These are phyloP conservation scores for Paratinospora sagittata DNA, from an alignment of 164 flowering plant species.

Conservation along the genomic window DNA sequence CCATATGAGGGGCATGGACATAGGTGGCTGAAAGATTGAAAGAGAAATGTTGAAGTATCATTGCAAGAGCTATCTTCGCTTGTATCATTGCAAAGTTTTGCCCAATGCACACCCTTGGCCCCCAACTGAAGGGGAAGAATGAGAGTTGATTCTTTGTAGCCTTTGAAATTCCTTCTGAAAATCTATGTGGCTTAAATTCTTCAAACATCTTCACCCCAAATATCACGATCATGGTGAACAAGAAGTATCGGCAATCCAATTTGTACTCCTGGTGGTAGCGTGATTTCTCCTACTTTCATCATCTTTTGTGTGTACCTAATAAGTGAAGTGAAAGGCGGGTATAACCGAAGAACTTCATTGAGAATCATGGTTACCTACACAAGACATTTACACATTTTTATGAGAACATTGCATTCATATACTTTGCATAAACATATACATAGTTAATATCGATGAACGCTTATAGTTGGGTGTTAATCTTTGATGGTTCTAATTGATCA, in stretches of 20 bases:
- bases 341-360: neutral
- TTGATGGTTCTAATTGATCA: too few relatives aligned
- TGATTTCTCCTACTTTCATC: neutral
- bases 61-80: constrained; percentile 14
- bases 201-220: neutral
- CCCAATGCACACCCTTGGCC: constrained; percentile 7
- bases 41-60: constrained; percentile 20
- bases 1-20: constrained; percentile 6
- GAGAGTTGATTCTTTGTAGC: constrained; percentile 10
- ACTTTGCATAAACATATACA: too few relatives aligned
- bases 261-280: neutral
- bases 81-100: constrained; percentile 13
- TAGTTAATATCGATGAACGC: too few relatives aligned
- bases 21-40: constrained; percentile 9
- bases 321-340: neutral
- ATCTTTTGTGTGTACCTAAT: neutral
- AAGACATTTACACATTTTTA: too few relatives aligned
- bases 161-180: constrained; percentile 8
- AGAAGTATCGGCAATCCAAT: neutral
- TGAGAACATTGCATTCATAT: too few relatives aligned
- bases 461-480: too few relatives aligned
- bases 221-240: neutral
- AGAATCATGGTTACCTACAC: neutral
- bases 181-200: constrained; percentile 9
- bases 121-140: constrained; percentile 9